phyloP scores from a whole-genome alignment of 257 asterid genomes.

The Solanum ahanhuiri region DNA sequence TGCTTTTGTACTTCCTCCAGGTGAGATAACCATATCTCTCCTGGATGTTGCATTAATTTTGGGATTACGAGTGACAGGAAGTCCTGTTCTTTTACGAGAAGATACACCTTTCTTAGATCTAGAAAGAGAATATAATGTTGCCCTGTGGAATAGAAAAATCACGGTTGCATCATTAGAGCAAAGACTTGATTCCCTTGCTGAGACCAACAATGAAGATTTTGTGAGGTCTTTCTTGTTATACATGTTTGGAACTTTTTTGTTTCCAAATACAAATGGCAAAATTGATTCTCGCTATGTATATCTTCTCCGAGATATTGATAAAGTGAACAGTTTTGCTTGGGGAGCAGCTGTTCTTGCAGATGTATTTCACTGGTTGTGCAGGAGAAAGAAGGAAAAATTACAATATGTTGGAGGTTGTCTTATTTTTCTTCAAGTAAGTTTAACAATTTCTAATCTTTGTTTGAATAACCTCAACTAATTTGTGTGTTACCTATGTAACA shows the following conservation, averaged over 20 bases:
- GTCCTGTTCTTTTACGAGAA: neutral
- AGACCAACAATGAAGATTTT: conserved; percentile 8
- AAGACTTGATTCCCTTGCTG: conserved; percentile 11
- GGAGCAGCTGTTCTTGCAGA: conserved; percentile 18
- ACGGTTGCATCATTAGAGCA: conserved; percentile 12
- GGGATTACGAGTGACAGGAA: conserved; percentile 14
- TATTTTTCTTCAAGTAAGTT: conserved; percentile 17
- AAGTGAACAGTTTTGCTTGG: conserved; percentile 13
- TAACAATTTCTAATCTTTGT: neutral
- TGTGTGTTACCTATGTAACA: neutral
- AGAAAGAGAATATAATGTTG: conserved; percentile 11
- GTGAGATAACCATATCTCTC: conserved; percentile 13
- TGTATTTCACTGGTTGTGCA: conserved; percentile 11
- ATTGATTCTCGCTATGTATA: conserved; percentile 15
- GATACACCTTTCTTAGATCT: conserved; percentile 11
- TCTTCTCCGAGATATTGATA: conserved; percentile 10
- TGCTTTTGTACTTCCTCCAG: conserved; percentile 3
- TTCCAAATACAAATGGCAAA: conserved; percentile 15
- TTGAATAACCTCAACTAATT: neutral
- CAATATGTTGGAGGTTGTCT: conserved; percentile 25
- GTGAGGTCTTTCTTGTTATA: conserved; percentile 11
- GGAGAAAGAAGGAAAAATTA: conserved; percentile 8
- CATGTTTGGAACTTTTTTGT: conserved; percentile 15
- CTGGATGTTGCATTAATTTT: conserved; percentile 8
- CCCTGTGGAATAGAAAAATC: conserved; percentile 9